These are phyloP conservation scores for Globisporangium takayamanum DNA, from an alignment of 352 stramenopile genomes.

Conservation along the genomic window DNA sequence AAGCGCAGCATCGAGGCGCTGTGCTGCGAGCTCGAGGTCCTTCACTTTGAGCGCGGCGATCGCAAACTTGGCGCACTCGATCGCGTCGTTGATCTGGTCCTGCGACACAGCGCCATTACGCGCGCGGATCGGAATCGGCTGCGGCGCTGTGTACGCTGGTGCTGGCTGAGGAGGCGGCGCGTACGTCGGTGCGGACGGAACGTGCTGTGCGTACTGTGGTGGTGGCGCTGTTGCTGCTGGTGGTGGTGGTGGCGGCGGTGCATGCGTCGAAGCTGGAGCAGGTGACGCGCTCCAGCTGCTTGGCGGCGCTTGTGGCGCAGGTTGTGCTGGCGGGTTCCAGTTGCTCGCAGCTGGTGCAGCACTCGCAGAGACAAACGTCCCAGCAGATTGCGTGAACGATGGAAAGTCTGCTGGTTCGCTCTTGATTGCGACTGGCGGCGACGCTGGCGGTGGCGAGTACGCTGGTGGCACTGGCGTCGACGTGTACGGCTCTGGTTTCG, in stretches of 20 bases:
- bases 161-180: constrained; percentile 2
- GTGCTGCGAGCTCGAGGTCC: constrained; percentile 69
- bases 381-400: constrained; percentile 46
- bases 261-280: background rate
- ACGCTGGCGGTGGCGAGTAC: constrained; percentile 4
- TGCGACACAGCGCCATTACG: constrained; percentile 42
- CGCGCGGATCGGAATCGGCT: constrained; percentile 14
- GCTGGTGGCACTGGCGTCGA: constrained; percentile 2
- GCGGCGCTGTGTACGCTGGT: constrained; percentile 1
- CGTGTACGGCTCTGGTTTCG: constrained; percentile 5
- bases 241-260: background rate
- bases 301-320: constrained; percentile 1
- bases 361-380: background rate
- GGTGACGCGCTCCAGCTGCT: constrained; percentile 6
- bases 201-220: constrained; percentile 3
- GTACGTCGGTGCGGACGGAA: constrained; percentile 4
- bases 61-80: constrained; percentile 80
- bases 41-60: constrained; percentile 80
- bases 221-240: constrained; percentile 1
- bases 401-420: constrained; percentile 26
- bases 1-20: constrained; percentile 74
- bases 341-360: constrained; percentile 5
- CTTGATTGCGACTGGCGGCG: constrained; percentile 5
- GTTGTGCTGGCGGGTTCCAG: constrained; percentile 6
- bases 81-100: constrained; percentile 75